A percentile compares a stretch with the other conserved stretches of the same genome.
Conservation (phyloP, 1,284 basidiomycete species). For the Moniliophthora roreri region DNA sequence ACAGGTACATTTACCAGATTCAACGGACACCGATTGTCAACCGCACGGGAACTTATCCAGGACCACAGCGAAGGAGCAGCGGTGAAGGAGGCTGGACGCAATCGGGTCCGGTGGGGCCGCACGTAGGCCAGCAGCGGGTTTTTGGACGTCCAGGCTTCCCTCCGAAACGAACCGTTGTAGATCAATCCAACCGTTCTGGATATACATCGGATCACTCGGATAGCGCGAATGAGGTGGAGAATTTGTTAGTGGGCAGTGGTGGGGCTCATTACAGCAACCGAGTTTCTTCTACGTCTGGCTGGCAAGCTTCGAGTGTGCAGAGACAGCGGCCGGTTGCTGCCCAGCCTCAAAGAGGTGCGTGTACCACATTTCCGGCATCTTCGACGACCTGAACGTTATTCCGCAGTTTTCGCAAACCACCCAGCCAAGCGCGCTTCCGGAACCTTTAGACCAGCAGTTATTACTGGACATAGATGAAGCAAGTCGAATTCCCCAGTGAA, state of each 20-base stretch:
- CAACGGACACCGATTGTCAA: constrained; percentile 71
- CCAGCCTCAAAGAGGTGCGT: constrained; percentile 20
- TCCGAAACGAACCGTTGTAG: constrained; percentile 29
- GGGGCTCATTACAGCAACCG: constrained; percentile 19
- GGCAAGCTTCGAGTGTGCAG: constrained; percentile 21
- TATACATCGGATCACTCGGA: constrained; percentile 63
- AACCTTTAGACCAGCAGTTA: constrained; percentile 13
- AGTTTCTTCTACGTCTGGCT: constrained; percentile 22
- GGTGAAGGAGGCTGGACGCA: constrained; percentile 12
- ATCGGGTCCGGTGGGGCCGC: constrained; percentile 12
- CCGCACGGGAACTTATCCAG: constrained; percentile 35
- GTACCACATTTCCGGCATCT: constrained; percentile 6
- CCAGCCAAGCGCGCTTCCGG: constrained; percentile 13
- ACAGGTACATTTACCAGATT: constrained; percentile 42
- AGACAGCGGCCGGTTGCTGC: constrained; percentile 10
- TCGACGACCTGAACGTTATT: not conserved
- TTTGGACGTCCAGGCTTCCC: constrained; percentile 24
- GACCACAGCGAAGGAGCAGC: constrained; percentile 1
- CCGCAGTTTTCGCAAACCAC: constrained; percentile 14
- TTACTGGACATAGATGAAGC: no score
- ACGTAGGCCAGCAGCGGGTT: not conserved
- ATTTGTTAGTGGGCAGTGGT: constrained; percentile 41
- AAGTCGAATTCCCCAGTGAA: no score
- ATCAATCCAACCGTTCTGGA: constrained; percentile 44
- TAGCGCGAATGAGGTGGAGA: constrained; percentile 69